Conservation (phyloP, 2,329 filamentous ascomycete genomes). For the Coccinonectria pachysandricola region DNA sequence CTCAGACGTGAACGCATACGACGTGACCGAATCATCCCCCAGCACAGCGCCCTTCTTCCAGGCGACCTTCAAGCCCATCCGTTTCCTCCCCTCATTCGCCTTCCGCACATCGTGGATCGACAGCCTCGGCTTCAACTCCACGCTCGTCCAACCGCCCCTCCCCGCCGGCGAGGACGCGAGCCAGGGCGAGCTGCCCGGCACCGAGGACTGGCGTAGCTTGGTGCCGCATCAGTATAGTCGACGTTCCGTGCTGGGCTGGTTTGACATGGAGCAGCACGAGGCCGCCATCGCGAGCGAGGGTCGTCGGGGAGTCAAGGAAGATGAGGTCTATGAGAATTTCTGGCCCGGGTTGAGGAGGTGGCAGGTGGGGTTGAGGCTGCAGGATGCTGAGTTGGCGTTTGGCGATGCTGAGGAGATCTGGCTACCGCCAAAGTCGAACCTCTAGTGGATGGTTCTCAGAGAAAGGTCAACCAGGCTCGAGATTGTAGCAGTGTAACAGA, state of each 20-base stretch:
- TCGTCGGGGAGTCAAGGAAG: constrained; percentile 14
- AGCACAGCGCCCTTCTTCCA: constrained; percentile 33
- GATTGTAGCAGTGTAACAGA: no score
- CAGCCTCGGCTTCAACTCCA: constrained; percentile 31
- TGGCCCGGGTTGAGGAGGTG: constrained; percentile 37
- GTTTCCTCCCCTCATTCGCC: constrained; percentile 33
- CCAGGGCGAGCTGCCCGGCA: constrained; percentile 34
- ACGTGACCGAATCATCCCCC: constrained; percentile 20
- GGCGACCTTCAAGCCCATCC: constrained; percentile 31
- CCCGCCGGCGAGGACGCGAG: constrained; percentile 29
- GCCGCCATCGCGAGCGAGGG: no score
- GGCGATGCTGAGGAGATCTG: constrained; percentile 17
- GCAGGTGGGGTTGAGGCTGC: constrained; percentile 32
- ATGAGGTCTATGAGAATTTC: constrained; percentile 28
- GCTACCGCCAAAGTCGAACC: constrained; percentile 16
- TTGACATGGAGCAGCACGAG: constrained; percentile 34
- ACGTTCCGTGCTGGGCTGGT: constrained; percentile 33
- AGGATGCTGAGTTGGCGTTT: constrained; percentile 24
- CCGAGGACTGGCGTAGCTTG: constrained; percentile 34
- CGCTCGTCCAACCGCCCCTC: constrained; percentile 39
- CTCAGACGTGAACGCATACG: constrained; percentile 15
- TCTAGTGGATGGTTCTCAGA: constrained; percentile 12
- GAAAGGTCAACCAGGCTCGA: neutral
- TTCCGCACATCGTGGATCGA: constrained; percentile 28
- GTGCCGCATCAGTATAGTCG: constrained; percentile 20